phyloP scores from a whole-genome alignment of 106 monocot species.

The Dioscorea dumetorum region DNA sequence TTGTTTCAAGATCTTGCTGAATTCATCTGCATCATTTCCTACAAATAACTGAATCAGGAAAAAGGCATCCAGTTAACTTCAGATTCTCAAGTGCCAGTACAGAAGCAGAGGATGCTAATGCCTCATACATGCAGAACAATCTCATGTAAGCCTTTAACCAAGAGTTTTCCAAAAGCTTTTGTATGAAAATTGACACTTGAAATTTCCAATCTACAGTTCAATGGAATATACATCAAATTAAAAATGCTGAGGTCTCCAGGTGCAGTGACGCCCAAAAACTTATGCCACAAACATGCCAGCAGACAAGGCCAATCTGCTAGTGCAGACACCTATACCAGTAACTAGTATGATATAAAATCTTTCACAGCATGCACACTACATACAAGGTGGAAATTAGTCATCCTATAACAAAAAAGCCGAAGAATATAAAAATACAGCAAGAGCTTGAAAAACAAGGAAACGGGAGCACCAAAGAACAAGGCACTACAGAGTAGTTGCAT shows the following conservation, averaged over 20 bases:
- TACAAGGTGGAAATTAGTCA: too few species aligned
- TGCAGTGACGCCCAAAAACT: too few species aligned
- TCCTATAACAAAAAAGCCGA: too few species aligned
- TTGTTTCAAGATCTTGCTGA: constrained; percentile 56
- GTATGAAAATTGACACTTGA: not conserved
- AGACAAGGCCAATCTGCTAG: too few species aligned
- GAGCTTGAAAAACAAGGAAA: too few species aligned
- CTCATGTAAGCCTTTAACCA: not conserved
- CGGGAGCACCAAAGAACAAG: too few species aligned
- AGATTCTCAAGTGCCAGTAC: not conserved
- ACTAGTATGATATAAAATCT: too few species aligned
- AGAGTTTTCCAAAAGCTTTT: not conserved
- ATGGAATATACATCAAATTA: not conserved
- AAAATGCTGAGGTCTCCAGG: not conserved
- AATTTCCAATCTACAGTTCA: not conserved
- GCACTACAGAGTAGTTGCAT: not conserved
- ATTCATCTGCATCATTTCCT: constrained; percentile 93
- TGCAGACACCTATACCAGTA: too few species aligned
- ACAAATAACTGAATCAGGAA: constrained; percentile 55
- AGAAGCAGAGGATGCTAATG: not conserved
- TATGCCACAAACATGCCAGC: too few species aligned
- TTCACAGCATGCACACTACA: too few species aligned
- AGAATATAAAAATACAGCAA: too few species aligned
- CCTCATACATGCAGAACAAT: not conserved
- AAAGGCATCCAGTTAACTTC: not conserved